phyloP scores from a whole-genome alignment of 345 rosid species.

The Eucalyptus urophylla region DNA sequence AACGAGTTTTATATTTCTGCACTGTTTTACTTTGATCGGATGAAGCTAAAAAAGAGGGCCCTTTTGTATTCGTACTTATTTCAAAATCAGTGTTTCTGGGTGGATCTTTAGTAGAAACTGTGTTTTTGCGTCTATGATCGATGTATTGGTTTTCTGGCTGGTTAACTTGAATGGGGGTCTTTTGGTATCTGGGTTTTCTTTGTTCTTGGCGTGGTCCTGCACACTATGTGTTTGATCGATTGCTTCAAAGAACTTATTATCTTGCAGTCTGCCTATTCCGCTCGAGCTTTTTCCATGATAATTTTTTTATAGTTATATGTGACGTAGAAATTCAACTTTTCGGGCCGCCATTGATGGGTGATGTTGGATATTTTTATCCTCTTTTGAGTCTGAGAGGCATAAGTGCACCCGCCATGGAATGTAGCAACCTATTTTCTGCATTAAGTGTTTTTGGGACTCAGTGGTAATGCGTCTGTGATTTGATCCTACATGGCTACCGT shows the following conservation, averaged over 20 bases:
- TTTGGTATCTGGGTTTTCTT: rapidly evolving
- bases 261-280: neutral
- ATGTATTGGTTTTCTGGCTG: neutral
- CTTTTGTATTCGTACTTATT: neutral
- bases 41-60: neutral
- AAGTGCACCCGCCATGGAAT: rapidly evolving
- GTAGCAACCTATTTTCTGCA: neutral
- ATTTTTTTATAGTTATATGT: neutral
- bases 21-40: neutral
- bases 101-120: neutral
- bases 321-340: neutral
- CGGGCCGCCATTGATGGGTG: rapidly evolving
- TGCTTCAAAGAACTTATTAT: neutral
- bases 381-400: neutral
- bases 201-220: neutral
- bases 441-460: neutral
- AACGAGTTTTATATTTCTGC: neutral
- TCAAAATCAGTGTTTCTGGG: neutral
- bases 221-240: rapidly evolving
- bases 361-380: rapidly evolving
- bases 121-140: neutral
- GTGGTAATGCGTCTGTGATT: neutral
- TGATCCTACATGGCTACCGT: rapidly evolving
- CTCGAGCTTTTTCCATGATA: neutral
- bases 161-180: neutral